Base-by-base conservation (phyloP, 768 basidiomycete genomes). In the Boletus fagicola region DNA sequence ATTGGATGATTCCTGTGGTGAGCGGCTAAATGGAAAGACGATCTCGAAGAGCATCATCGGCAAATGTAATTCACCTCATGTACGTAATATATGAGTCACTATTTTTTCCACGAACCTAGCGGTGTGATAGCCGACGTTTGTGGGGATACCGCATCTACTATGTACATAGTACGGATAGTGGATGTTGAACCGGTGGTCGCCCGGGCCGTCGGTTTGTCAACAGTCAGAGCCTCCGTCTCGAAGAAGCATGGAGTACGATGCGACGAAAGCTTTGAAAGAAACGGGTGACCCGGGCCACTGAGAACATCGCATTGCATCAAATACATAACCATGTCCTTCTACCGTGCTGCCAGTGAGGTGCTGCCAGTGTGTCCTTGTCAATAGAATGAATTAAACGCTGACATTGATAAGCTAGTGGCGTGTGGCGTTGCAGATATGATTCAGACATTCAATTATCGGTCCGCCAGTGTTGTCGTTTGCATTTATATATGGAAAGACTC, bases 1-100 rank as follows among this genome's bases (percentile, higher is more conserved):
- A 49, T 61, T 85, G 28, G 78, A 82, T 1, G 83, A 84, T 13
- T 84, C 80, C 75, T 77, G 78, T 9, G 60, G 62, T 1, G 78
- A 80, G 42, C 58, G 51, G 67, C 62, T 16, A 57, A 42, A 8
- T 85, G 84, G 83, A 70, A 62, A 51, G 56, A 40, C 9, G 9
- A 16, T 2, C 44, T 70, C 1, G 66, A 68, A 24, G 39, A 43
- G 33, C 40, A 53, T 42, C 18, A 60, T 45, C 50, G 33, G 30
- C 18, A 42, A 35, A 36, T n/a, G 26, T 68, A 65, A 46, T 43
- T 47, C 49, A 12, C 38, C 13, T 39, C 13, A 3, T 51, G 31
- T 35, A 28, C 39, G 39, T 40, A 40, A 0, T 18, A 12, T 8
- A 12, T 31, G 16, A 30, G n/a, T n/a, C n/a, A n/a, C 11, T 9